Conservation (phyloP, 2,329 filamentous ascomycete species). For the Samsoniella hepiali region DNA sequence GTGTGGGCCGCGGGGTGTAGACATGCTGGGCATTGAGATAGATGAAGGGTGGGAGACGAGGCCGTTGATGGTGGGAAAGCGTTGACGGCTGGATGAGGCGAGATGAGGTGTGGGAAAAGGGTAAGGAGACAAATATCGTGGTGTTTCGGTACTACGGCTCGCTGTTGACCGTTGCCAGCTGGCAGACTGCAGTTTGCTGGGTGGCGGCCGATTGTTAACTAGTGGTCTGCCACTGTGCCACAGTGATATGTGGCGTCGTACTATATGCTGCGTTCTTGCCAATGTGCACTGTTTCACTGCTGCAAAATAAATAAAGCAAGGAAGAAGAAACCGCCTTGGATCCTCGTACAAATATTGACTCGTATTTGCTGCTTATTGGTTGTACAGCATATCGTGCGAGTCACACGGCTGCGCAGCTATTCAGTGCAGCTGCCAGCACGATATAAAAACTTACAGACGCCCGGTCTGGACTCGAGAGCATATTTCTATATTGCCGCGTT, state of each 20-base stretch:
- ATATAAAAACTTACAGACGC: not conserved
- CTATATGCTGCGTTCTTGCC: too few relatives aligned
- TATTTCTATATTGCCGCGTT: not conserved
- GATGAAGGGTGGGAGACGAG: not conserved
- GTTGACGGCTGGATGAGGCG: not conserved
- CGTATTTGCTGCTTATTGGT: too few relatives aligned
- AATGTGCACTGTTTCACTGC: too few relatives aligned
- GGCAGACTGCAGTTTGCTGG: not conserved
- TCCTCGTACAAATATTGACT: too few relatives aligned
- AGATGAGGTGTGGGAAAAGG: not conserved
- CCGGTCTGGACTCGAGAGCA: not conserved
- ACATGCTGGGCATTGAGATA: not conserved
- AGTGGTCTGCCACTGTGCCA: too few relatives aligned
- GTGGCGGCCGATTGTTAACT: not conserved
- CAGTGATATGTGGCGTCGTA: too few relatives aligned
- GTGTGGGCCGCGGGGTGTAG: slow-evolving; percentile 3
- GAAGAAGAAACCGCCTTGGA: too few relatives aligned
- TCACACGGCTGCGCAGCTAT: not conserved
- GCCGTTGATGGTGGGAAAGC: not conserved
- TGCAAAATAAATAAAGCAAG: too few relatives aligned
- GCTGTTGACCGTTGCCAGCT: not conserved
- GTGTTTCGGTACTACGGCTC: not conserved
- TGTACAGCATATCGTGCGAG: not conserved
- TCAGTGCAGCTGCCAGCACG: not conserved
- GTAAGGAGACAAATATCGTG: not conserved